phyloP scores from a whole-genome alignment of 495 filamentous ascomycete species.

The Pseudevernia furfuracea region DNA sequence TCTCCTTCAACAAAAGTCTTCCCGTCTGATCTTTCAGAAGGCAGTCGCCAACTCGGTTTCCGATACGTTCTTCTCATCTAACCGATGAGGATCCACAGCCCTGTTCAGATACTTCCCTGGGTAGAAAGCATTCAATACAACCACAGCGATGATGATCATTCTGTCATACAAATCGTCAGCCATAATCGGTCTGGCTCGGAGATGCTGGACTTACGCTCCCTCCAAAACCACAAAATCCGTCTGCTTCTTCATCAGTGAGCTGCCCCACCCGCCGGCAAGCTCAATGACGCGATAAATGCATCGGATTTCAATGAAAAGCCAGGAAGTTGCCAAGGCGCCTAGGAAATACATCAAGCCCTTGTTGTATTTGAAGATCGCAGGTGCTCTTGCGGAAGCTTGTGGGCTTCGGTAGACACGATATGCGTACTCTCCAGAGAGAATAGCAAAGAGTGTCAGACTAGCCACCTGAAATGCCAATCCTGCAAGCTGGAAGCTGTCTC shows the following conservation, averaged over 20 bases:
- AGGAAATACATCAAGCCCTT: constrained; percentile 33
- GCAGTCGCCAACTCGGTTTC: background rate
- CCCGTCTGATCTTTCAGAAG: background rate
- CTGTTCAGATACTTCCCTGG: constrained; percentile 36
- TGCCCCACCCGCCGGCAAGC: constrained; percentile 32
- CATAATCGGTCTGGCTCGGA: constrained; percentile 35
- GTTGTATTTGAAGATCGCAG: constrained; percentile 26
- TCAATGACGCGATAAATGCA: constrained; percentile 34
- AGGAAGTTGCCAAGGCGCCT: constrained; percentile 27
- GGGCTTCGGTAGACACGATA: constrained; percentile 12
- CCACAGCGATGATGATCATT: constrained; percentile 50
- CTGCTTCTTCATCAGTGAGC: constrained; percentile 44
- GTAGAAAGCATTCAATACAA: constrained; percentile 50
- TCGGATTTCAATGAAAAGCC: constrained; percentile 30
- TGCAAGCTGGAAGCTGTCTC: constrained; percentile 59
- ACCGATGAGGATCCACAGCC: constrained; percentile 6
- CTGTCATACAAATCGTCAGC: constrained; percentile 31
- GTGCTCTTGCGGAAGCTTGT: constrained; percentile 10
- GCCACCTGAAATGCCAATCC: constrained; percentile 61
- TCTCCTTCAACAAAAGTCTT: background rate
- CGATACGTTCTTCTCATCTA: constrained; percentile 5
- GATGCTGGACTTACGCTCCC: constrained; percentile 42
- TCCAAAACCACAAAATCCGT: constrained; percentile 56
- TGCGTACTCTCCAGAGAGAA: constrained; percentile 43
- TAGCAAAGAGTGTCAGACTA: constrained; percentile 51